Evolutionary conservation across 2,329 filamentous ascomycete genomes (phyloP).

Genomic region (Apiospora rasikravindrae): DNA sequence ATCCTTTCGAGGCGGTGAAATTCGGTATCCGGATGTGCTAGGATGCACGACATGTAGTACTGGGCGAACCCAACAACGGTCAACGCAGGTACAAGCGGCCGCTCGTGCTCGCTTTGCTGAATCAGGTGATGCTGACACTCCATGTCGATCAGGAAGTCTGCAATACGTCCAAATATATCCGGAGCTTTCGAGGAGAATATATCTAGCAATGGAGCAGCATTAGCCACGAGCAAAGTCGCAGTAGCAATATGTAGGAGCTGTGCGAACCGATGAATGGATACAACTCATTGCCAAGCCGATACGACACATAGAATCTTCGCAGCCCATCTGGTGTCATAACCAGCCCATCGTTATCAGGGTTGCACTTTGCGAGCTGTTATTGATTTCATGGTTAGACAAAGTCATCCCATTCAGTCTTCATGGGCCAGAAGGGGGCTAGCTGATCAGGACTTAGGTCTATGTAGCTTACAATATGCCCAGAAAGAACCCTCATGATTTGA

Average conservation of each 20-base stretch:
- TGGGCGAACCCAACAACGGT: slow-evolving; percentile 71
- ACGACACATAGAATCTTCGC: slow-evolving; percentile 72
- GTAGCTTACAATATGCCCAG: slow-evolving; percentile 70
- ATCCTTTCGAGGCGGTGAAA: slow-evolving; percentile 72
- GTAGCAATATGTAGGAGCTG: slow-evolving; percentile 22
- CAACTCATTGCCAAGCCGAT: slow-evolving; percentile 66
- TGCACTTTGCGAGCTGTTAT: slow-evolving; percentile 69
- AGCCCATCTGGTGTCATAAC: slow-evolving; percentile 81
- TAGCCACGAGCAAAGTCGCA: slow-evolving; percentile 25
- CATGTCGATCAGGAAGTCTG: slow-evolving; percentile 61
- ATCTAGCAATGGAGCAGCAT: slow-evolving; percentile 36
- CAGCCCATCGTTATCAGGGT: slow-evolving; percentile 65
- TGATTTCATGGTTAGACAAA: neutral
- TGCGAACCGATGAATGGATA: slow-evolving; percentile 70
- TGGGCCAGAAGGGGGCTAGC: neutral
- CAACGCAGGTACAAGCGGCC: slow-evolving; percentile 66
- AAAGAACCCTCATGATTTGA: slow-evolving; percentile 75
- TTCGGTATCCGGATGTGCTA: slow-evolving; percentile 78
- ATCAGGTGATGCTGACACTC: slow-evolving; percentile 70
- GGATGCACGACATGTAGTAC: slow-evolving; percentile 76
- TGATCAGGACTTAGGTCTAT: neutral
- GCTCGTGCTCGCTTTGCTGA: slow-evolving; percentile 55
- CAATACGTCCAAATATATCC: slow-evolving; percentile 56
- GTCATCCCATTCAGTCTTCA: neutral
- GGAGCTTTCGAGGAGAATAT: slow-evolving; percentile 54